A percentile compares a stretch with the other conserved stretches of the same genome.
These are phyloP conservation scores for Tripterygium wilfordii DNA, from an alignment of 177 flowering plant genomes.

Conservation along the genomic window DNA sequence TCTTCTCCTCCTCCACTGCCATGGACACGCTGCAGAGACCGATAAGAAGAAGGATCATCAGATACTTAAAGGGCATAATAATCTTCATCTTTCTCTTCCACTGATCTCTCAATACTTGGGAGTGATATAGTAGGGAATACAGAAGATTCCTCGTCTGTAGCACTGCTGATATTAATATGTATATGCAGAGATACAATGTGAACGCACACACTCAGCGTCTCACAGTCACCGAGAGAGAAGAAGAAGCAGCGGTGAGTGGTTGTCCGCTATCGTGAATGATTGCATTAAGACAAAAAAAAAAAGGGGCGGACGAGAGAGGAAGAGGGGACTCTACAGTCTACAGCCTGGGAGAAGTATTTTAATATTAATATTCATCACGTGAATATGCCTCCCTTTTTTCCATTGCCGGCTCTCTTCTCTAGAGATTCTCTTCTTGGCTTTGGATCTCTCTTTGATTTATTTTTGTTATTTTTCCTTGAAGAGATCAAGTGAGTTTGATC, in stretches of 20 bases:
- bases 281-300: slow-evolving; percentile 8
- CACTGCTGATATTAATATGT: neutral
- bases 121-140: neutral
- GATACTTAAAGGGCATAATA: neutral
- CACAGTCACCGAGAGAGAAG: neutral
- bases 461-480: no score
- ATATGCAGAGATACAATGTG: neutral
- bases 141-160: neutral
- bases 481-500: no score
- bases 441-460: no score
- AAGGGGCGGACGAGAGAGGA: neutral
- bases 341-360: neutral
- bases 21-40: slow-evolving; percentile 16
- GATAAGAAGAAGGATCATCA: slow-evolving; percentile 10
- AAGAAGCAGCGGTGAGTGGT: slow-evolving; percentile 8
- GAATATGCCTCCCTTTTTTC: no score
- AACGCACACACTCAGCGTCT: neutral
- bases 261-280: slow-evolving; percentile 19
- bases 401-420: no score
- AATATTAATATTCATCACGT: neutral
- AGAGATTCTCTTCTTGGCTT: no score
- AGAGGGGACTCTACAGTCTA: neutral
- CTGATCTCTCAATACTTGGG: neutral
- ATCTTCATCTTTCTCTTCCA: neutral
- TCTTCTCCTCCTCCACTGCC: slow-evolving; percentile 7